Evolutionary conservation across 1,139 yeast species (phyloP).

Genomic region (Candida neerlandica): DNA sequence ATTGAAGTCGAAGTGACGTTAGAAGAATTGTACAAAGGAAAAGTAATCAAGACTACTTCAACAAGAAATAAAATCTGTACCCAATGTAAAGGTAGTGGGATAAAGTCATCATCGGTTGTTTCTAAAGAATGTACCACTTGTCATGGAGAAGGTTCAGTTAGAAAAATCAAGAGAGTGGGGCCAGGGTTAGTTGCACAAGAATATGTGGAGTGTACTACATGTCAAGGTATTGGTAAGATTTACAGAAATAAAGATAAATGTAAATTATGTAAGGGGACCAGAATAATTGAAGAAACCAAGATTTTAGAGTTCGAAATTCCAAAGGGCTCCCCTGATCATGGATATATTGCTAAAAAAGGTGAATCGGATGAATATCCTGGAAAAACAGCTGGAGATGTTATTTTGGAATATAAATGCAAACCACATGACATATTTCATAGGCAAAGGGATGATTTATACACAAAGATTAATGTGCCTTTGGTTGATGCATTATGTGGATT

Average conservation of each 20-base stretch:
- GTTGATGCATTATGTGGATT: constrained; percentile 87
- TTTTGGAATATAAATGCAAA: constrained; percentile 57
- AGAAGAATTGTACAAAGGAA: constrained; percentile 82
- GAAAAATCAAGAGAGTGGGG: constrained; percentile 65
- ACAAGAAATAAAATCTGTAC: constrained; percentile 74
- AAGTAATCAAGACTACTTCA: constrained; percentile 72
- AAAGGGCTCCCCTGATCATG: constrained; percentile 69
- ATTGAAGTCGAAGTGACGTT: constrained; percentile 65
- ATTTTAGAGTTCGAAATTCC: constrained; percentile 77
- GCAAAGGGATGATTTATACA: constrained; percentile 64
- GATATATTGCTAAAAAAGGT: constrained; percentile 58
- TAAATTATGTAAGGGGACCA: constrained; percentile 70
- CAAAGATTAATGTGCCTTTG: constrained; percentile 62
- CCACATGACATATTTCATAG: constrained; percentile 54
- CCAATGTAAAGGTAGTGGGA: constrained; percentile 75
- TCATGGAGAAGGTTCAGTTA: constrained; percentile 68
- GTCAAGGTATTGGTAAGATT: constrained; percentile 72
- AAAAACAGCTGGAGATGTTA: constrained; percentile 75
- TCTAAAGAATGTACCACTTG: constrained; percentile 65
- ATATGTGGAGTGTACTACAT: constrained; percentile 62
- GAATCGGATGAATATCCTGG: constrained; percentile 84
- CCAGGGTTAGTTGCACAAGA: constrained; percentile 77
- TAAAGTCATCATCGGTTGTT: constrained; percentile 56
- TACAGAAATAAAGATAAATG: constrained; percentile 73
- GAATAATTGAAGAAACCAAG: constrained; percentile 66